Evolutionary conservation across 129 eudicot species (phyloP), one percentile per base, ranked within the genome.

Genomic region (Dittrichia graveolens): DNA sequence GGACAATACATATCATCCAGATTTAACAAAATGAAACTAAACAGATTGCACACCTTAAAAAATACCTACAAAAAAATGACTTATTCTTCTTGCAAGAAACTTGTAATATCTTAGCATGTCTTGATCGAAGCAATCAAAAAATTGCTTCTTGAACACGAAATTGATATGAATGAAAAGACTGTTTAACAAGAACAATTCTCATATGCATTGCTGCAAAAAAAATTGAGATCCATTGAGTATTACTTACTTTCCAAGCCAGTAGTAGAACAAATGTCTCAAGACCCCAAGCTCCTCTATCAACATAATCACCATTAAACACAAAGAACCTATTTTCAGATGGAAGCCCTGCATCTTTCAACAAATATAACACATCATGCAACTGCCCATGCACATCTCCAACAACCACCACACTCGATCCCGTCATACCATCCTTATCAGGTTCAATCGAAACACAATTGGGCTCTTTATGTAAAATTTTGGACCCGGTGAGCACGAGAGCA

Each of bases 281-380:
- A 0, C 98, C 98, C 98, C 98, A 94, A 61, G 98, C 98, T 11
- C 98, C 98, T 67, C 98, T 72, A 69, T 94, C 98, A 31, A 94
- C 98, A 82, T 94, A 94, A 88, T 94, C 98, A 9, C 98, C 98
- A 81, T 94, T 94, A 64, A 94, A 94, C 61, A 94, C 98, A 75
- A 80, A 94, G 12, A 88, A 72, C 56, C 93, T 77, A 72, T 94
- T 82, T 3, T 90, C 91, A 54, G 74, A 68, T 6, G 97, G 97
- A 58, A 78, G 80, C 5, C 93, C 91, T 0, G 89, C 91, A 43
- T 90, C 89, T 11, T 71, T 69, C 77, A 94, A 71, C 83, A 94
- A 45, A 50, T 84, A 90, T 66, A 94, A 44, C 34, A 94, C 97
- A 83, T 94, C 98, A 73, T 94, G 98, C 79, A 94, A 38, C 83